Evolutionary conservation across 2,329 filamentous ascomycete genomes (phyloP).

Genomic region (Alternaria ethzedia): DNA sequence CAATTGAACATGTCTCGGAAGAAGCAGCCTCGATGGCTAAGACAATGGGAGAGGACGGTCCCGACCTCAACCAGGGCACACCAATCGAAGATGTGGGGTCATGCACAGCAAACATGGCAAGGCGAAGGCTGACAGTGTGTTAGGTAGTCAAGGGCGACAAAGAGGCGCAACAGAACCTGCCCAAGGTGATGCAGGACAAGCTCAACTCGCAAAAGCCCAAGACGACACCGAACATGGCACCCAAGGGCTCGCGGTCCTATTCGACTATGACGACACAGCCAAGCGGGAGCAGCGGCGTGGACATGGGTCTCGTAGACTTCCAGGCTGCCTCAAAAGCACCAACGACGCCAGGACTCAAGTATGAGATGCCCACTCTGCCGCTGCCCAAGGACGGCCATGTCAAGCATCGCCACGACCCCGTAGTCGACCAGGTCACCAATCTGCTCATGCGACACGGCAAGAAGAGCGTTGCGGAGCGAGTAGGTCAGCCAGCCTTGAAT

Average conservation of each 20-base stretch:
- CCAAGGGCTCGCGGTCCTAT: conserved; percentile 60
- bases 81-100: conserved; percentile 67
- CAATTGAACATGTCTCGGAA: conserved; percentile 67
- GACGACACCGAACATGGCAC: conserved; percentile 43
- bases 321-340: conserved; percentile 24
- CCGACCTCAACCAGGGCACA: conserved; percentile 69
- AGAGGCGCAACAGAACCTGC: conserved; percentile 66
- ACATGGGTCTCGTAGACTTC: conserved; percentile 43
- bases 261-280: conserved; percentile 56
- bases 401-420: conserved; percentile 82
- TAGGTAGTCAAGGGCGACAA: conserved; percentile 70
- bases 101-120: background rate
- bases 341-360: conserved; percentile 70
- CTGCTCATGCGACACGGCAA: conserved; percentile 92
- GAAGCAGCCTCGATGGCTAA: conserved; percentile 67
- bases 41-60: conserved; percentile 63
- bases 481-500: conserved; percentile 53
- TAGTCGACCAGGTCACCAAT: conserved; percentile 86
- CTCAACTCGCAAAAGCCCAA: conserved; percentile 55
- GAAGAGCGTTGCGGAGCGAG: conserved; percentile 85
- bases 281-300: conserved; percentile 17
- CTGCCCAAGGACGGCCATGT: conserved; percentile 69
- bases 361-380: conserved; percentile 71
- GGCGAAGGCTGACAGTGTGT: conserved; percentile 15
- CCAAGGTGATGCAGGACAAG: conserved; percentile 70